These are phyloP conservation scores for Nemania sp. DNA, from an alignment of 2,329 filamentous ascomycete genomes.

Conservation along the genomic window DNA sequence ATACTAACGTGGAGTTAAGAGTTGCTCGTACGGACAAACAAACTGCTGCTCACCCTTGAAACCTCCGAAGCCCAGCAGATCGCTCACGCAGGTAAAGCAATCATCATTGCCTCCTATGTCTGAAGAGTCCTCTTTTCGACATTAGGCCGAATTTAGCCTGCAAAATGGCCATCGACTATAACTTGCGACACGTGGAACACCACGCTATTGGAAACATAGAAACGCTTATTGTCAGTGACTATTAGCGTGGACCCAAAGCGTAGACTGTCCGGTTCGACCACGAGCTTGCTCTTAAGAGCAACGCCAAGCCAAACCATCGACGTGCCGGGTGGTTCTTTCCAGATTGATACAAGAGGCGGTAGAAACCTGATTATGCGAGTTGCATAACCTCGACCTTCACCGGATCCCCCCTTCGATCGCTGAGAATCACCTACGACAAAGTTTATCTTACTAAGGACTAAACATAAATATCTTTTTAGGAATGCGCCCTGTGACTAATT, in stretches of 20 bases:
- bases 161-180: slow-evolving; percentile 8
- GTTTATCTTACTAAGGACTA: slow-evolving; percentile 16
- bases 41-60: slow-evolving; percentile 74
- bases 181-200: slow-evolving; percentile 7
- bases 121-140: slow-evolving; percentile 26
- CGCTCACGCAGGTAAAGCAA: slow-evolving; percentile 71
- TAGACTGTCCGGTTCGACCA: slow-evolving; percentile 28
- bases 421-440: slow-evolving; percentile 13
- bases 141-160: slow-evolving; percentile 12
- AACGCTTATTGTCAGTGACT: slow-evolving; percentile 30
- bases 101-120: slow-evolving; percentile 68
- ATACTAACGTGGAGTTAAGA: slow-evolving; percentile 61
- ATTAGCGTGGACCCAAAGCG: slow-evolving; percentile 19
- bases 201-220: slow-evolving; percentile 13
- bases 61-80: slow-evolving; percentile 71
- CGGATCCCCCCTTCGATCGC: slow-evolving; percentile 16
- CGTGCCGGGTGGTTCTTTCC: slow-evolving; percentile 21
- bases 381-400: slow-evolving; percentile 31
- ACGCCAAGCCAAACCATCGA: slow-evolving; percentile 29
- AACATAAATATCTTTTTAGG: slow-evolving; percentile 8
- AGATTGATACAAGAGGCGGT: slow-evolving; percentile 20
- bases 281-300: slow-evolving; percentile 9
- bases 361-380: slow-evolving; percentile 34
- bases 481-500: slow-evolving; percentile 23
- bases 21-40: slow-evolving; percentile 72